Base-by-base conservation (phyloP, 116 monocot genomes). In the Papilionanthe hybrid region DNA sequence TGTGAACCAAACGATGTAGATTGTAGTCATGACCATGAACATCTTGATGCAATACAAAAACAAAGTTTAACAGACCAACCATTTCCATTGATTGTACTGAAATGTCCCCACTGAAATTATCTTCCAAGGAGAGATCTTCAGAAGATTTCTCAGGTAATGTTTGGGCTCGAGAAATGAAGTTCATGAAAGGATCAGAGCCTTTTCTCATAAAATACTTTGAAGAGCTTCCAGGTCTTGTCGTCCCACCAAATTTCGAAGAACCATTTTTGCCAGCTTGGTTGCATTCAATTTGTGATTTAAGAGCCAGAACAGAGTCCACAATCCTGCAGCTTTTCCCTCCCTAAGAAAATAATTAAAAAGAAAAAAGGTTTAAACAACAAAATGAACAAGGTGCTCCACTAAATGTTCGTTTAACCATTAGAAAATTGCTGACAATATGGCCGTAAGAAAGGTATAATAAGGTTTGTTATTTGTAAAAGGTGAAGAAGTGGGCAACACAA, bases 271-370 rank as follows among this genome's bases (percentile, higher is more conserved):
- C 99, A 55, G 47, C 83, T 84, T 91, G 88, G 58, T 86, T 88
- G 88, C 92, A 86, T 77, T 95, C 95, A 79, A 82, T 78, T 32
- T 86, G 92, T 8, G 88, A 93, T 81, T 99, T 95, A 28, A 99
- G 86, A 71, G 93, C 95, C 45, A 99, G 81, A 65, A 99, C 89
- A 50, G 87, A 95, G 72, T 93, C 85, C 56, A 99, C 95, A 25
- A 99, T 86, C 78, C 95, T 93, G 9, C 79, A 86, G 73, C 93
- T 77, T 80, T 99, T 99, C 22, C 95, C 99, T 80, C 93, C 99
- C 99, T 99, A 73, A 78, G 44, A 63, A 58, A 37, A 43, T 44
- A 73, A 73, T 44, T 2, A 73, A 8, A 13, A 42, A n/a, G n/a
- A n/a, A n/a, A n/a, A n/a, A 22, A 48, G 82, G 7, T 60, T 63